A percentile compares a stretch with the other conserved stretches of the same genome.
These are phyloP conservation scores for Pachysandra terminalis DNA, from an alignment of 164 flowering plant genomes.

Conservation along the genomic window DNA sequence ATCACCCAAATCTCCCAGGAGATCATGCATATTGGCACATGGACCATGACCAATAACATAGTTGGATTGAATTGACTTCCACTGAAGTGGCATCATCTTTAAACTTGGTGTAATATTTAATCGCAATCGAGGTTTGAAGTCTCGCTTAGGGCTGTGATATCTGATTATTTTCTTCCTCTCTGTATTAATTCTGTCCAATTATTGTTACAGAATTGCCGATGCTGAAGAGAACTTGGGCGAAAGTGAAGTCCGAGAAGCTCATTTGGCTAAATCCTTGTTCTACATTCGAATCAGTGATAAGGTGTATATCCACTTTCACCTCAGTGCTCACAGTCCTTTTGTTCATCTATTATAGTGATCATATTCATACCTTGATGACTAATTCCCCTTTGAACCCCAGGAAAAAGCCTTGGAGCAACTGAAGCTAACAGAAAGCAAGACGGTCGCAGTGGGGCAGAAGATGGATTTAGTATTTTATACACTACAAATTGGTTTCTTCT, in stretches of 20 bases:
- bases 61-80: no score
- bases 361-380: background rate
- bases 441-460: slow-evolving; percentile 98
- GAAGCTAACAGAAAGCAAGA: slow-evolving; percentile 86
- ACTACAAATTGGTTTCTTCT: slow-evolving; percentile 80
- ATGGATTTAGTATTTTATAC: slow-evolving; percentile 96
- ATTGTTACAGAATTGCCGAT: slow-evolving; percentile 72
- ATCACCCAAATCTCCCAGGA: no score
- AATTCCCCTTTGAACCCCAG: slow-evolving; percentile 30
- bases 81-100: no score
- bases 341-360: background rate
- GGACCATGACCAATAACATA: no score
- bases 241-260: slow-evolving; percentile 99
- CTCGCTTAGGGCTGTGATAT: background rate
- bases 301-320: slow-evolving; percentile 28
- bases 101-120: no score
- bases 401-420: slow-evolving; percentile 92
- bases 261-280: slow-evolving; percentile 83
- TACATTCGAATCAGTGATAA: slow-evolving; percentile 85
- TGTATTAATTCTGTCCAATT: background rate
- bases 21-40: no score
- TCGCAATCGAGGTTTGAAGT: no score
- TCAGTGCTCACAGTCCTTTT: background rate
- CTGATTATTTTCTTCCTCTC: background rate
- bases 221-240: slow-evolving; percentile 98